A percentile compares a stretch with the other conserved stretches of the same genome.
Evolutionary conservation across 306 rosid genomes (phyloP).

Genomic region (Rosa rugosa): DNA sequence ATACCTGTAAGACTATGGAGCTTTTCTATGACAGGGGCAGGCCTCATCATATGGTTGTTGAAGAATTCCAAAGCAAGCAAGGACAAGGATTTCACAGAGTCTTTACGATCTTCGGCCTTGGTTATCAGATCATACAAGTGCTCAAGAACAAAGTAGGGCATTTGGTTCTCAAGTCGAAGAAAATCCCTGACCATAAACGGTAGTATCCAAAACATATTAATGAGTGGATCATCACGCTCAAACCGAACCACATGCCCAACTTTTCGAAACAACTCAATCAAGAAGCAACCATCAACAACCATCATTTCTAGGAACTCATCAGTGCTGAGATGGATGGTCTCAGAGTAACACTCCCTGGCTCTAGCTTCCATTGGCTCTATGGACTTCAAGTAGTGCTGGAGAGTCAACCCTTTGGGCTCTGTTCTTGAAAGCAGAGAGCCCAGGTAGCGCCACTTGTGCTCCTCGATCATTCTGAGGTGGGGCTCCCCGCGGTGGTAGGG

Average conservation of each 20-base stretch:
- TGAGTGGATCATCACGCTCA: slow-evolving; percentile 44
- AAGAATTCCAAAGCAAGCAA: slow-evolving; percentile 50
- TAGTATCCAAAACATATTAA: slow-evolving; percentile 48
- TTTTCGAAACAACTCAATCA: slow-evolving; percentile 51
- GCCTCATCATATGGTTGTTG: slow-evolving; percentile 44
- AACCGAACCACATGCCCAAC: slow-evolving; percentile 24
- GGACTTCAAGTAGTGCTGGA: slow-evolving; percentile 25
- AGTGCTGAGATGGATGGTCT: background rate
- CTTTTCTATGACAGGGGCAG: slow-evolving; percentile 28
- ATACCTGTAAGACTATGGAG: slow-evolving; percentile 11
- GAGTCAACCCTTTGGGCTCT: background rate
- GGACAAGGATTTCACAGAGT: slow-evolving; percentile 17
- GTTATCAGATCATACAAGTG: slow-evolving; percentile 32
- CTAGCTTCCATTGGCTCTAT: slow-evolving; percentile 30
- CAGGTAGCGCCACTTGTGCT: slow-evolving; percentile 58
- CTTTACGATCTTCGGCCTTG: background rate
- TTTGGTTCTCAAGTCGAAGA: slow-evolving; percentile 68
- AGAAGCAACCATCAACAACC: slow-evolving; percentile 71
- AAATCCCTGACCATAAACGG: slow-evolving; percentile 52
- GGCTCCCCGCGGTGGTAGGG: slow-evolving; percentile 53
- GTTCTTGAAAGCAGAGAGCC: slow-evolving; percentile 42
- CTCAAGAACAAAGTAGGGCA: slow-evolving; percentile 56
- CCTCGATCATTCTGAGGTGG: slow-evolving; percentile 51
- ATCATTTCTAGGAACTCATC: slow-evolving; percentile 53
- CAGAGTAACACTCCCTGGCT: slow-evolving; percentile 52